Evolutionary conservation across 176 grass and related monocot genomes (phyloP).

Genomic region (Alloteropsis semialata): DNA sequence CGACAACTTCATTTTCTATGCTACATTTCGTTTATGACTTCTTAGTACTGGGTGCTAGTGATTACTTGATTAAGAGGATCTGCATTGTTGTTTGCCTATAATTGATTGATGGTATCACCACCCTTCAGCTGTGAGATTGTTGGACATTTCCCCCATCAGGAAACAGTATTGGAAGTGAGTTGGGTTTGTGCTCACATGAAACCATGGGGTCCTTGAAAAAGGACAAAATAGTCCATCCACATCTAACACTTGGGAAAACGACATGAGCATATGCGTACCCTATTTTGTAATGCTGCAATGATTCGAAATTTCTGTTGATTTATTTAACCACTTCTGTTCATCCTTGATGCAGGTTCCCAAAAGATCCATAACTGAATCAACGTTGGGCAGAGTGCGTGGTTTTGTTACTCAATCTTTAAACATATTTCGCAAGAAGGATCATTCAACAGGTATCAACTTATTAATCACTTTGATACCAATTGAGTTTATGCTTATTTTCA

Average conservation of each 20-base stretch:
- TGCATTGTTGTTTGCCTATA: not conserved
- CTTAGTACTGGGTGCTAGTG: not conserved
- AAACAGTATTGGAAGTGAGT: not conserved
- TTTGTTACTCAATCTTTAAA: slow-evolving; percentile 60
- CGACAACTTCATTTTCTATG: not conserved
- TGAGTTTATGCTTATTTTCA: not conserved
- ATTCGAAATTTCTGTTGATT: not conserved
- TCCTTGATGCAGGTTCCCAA: slow-evolving; percentile 36
- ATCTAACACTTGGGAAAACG: not conserved
- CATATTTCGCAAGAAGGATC: slow-evolving; percentile 42
- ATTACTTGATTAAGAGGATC: not conserved
- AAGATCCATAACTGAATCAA: slow-evolving; percentile 43
- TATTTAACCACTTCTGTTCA: not conserved
- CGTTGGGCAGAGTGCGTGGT: slow-evolving; percentile 57
- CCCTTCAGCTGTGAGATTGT: slow-evolving; percentile 4
- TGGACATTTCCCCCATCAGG: not conserved
- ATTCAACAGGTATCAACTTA: slow-evolving; percentile 39
- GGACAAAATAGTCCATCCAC: slow-evolving; percentile 12
- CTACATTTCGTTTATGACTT: not conserved
- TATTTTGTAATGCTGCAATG: not conserved
- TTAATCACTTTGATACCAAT: not conserved
- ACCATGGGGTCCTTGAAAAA: not conserved
- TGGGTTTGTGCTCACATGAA: not conserved
- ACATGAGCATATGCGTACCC: not conserved
- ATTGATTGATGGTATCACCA: not conserved